A percentile compares a stretch with the other conserved stretches of the same genome.
These are phyloP conservation scores for Metarhizium anisopliae DNA, from an alignment of 2,329 filamentous ascomycete species.

Conservation along the genomic window DNA sequence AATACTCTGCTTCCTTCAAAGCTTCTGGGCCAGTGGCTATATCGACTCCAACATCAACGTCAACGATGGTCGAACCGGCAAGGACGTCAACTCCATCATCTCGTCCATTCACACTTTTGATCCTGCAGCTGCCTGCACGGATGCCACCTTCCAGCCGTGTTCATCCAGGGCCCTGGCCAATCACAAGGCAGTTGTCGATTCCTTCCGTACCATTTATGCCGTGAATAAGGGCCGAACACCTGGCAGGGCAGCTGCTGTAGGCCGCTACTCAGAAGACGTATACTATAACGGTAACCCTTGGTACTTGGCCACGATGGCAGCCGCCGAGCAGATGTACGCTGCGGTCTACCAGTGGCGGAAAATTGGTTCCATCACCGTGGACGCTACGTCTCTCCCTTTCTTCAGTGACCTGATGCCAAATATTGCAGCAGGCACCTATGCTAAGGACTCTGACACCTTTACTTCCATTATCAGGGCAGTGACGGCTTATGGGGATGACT, in stretches of 20 bases:
- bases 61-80: slow-evolving; percentile 54
- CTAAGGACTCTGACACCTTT: slow-evolving; percentile 37
- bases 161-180: slow-evolving; percentile 61
- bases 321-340: slow-evolving; percentile 73
- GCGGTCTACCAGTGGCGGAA: slow-evolving; percentile 63
- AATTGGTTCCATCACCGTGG: slow-evolving; percentile 54
- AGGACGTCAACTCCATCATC: slow-evolving; percentile 64
- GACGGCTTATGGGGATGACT: slow-evolving; percentile 49
- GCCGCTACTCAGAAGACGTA: slow-evolving; percentile 61
- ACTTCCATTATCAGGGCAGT: slow-evolving; percentile 47
- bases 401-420: slow-evolving; percentile 57
- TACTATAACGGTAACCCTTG: slow-evolving; percentile 78
- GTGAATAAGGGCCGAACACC: slow-evolving; percentile 58
- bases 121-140: slow-evolving; percentile 54
- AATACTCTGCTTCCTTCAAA: slow-evolving; percentile 64
- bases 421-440: slow-evolving; percentile 54
- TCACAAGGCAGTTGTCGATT: slow-evolving; percentile 66
- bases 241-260: slow-evolving; percentile 52
- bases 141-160: slow-evolving; percentile 70
- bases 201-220: slow-evolving; percentile 62
- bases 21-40: slow-evolving; percentile 61
- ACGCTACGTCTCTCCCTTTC: slow-evolving; percentile 56
- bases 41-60: slow-evolving; percentile 61
- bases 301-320: slow-evolving; percentile 68
- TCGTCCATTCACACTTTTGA: slow-evolving; percentile 63